phyloP scores from a whole-genome alignment of 2,329 filamentous ascomycete genomes.

The Emmonsia crescens region DNA sequence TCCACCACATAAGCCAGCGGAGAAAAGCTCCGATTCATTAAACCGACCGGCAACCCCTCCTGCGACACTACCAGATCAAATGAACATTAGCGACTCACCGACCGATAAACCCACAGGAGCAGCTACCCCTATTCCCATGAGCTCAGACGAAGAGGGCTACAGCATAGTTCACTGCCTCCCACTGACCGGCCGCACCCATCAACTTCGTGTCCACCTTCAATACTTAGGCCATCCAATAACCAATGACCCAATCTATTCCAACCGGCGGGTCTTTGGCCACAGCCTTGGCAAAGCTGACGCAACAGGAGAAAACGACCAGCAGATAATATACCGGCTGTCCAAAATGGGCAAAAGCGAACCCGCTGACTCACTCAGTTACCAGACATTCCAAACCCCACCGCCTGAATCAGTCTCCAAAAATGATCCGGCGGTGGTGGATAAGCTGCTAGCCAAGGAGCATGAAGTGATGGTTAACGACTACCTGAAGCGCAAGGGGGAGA shows the following conservation, averaged over 20 bases:
- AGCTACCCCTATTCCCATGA: conserved; percentile 23
- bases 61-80: conserved; percentile 11
- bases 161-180: conserved; percentile 91
- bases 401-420: conserved; percentile 24
- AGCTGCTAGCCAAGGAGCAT: conserved; percentile 34
- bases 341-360: conserved; percentile 92
- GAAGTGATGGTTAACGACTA: conserved; percentile 89
- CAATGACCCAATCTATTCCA: conserved; percentile 97
- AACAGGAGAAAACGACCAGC: conserved; percentile 65
- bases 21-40: conserved; percentile 9
- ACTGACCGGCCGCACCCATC: conserved; percentile 87
- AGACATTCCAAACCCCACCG: conserved; percentile 39
- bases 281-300: conserved; percentile 61
- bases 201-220: conserved; percentile 88
- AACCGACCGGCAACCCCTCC: conserved; percentile 9
- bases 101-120: conserved; percentile 16
- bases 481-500: conserved; percentile 82
- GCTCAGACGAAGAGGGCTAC: conserved; percentile 57
- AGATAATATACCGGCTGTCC: conserved; percentile 74
- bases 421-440: conserved; percentile 28
- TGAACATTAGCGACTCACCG: conserved; percentile 16
- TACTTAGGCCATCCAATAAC: conserved; percentile 90
- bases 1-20: conserved; percentile 41
- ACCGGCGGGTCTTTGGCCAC: conserved; percentile 79
- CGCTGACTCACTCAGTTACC: conserved; percentile 81